These are phyloP conservation scores for Ganoderma lucidum DNA, from an alignment of 1,284 basidiomycete species.

Conservation along the genomic window DNA sequence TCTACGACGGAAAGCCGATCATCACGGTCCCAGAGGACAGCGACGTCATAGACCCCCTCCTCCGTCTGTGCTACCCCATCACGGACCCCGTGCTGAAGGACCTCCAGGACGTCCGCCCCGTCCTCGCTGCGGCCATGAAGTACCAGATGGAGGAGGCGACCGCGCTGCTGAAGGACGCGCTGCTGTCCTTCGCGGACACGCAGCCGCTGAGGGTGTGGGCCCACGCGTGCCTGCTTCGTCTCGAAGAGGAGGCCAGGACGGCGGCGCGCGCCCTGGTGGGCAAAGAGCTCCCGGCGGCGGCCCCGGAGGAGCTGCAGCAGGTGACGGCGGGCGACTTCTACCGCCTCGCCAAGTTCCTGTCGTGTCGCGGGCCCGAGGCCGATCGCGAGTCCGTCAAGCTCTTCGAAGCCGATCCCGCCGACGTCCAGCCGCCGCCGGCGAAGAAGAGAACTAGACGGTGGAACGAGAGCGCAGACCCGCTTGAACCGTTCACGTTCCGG, in stretches of 20 bases:
- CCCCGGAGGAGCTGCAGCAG: constrained; percentile 19
- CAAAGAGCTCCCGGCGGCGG: constrained; percentile 13
- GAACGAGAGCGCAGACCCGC: not conserved
- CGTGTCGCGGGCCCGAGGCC: not conserved
- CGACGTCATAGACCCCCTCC: constrained; percentile 42
- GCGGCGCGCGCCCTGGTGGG: constrained; percentile 17
- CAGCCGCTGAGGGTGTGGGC: constrained; percentile 24
- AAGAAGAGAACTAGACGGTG: no score
- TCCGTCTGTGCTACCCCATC: constrained; percentile 49
- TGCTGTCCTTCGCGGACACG: constrained; percentile 7
- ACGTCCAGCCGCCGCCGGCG: not conserved
- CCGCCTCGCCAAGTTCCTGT: constrained; percentile 17
- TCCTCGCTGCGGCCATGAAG: constrained; percentile 25
- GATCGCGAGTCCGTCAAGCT: constrained; percentile 3
- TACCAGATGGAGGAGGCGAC: constrained; percentile 23
- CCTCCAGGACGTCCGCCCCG: constrained; percentile 2
- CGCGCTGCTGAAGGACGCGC: constrained; percentile 4
- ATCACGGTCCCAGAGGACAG: constrained; percentile 44
- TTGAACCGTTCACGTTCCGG: constrained; percentile 8
- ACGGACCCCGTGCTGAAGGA: constrained; percentile 28
- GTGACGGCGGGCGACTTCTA: constrained; percentile 22
- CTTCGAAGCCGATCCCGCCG: not conserved
- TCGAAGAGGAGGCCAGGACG: constrained; percentile 15
- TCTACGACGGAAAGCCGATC: constrained; percentile 3
- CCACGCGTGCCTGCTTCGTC: constrained; percentile 16